These are phyloP conservation scores for Phytophthora citrophthora DNA, from an alignment of 352 stramenopile genomes.

Conservation along the genomic window DNA sequence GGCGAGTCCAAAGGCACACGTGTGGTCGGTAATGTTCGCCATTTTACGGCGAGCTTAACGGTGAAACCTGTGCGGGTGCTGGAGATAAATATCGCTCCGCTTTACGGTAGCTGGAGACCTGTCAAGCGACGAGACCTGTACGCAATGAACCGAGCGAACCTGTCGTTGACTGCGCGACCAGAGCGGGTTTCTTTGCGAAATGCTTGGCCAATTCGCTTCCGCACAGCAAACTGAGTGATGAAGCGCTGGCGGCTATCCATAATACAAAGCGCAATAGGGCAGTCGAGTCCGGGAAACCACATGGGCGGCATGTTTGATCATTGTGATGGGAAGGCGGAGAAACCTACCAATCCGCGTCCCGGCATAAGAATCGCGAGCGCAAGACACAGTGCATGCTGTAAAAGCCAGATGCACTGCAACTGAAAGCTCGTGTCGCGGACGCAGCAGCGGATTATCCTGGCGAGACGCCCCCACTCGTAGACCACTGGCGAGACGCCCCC, in stretches of 20 bases:
- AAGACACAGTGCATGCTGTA: slow-evolving; percentile 33
- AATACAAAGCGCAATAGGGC: slow-evolving; percentile 17
- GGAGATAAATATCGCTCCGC: slow-evolving; percentile 30
- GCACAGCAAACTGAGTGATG: slow-evolving; percentile 19
- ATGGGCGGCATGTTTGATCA: slow-evolving; percentile 27
- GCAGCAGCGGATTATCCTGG: slow-evolving; percentile 1
- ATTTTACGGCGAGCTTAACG: slow-evolving; percentile 15
- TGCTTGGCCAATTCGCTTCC: slow-evolving; percentile 16
- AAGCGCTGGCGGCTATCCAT: slow-evolving; percentile 24
- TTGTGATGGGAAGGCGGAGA: slow-evolving; percentile 29
- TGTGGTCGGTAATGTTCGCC: slow-evolving; percentile 45
- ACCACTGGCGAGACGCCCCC: background rate
- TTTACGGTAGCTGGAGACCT: slow-evolving; percentile 3
- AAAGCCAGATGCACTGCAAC: slow-evolving; percentile 26
- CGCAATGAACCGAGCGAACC: slow-evolving; percentile 1
- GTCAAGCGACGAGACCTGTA: slow-evolving; percentile 18
- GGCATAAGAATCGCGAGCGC: slow-evolving; percentile 17
- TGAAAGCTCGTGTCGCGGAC: background rate
- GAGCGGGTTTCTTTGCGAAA: slow-evolving; percentile 29
- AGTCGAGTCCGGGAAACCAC: slow-evolving; percentile 37
- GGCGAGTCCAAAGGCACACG: slow-evolving; percentile 43
- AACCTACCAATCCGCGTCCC: slow-evolving; percentile 24
- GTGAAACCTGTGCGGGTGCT: slow-evolving; percentile 7
- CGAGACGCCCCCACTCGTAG: background rate
- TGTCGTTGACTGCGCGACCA: slow-evolving; percentile 9